Percentiles rank a stretch among this genome's conserved stretches.
Conservation (phyloP, 108 stramenopile genomes). For the Cyclotella baltica region DNA sequence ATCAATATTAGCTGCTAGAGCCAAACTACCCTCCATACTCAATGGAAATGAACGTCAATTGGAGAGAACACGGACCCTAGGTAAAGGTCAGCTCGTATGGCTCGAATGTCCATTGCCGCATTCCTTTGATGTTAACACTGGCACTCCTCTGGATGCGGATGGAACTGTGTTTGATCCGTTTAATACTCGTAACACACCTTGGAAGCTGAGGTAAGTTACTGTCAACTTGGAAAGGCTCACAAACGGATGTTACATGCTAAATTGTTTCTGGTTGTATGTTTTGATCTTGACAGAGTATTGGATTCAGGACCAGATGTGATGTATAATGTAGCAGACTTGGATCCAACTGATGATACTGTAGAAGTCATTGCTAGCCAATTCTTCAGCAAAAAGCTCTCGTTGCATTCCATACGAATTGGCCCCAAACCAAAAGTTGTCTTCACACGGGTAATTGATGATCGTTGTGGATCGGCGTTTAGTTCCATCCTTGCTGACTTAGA, state of each 20-base stretch:
- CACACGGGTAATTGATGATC: slow-evolving; percentile 77
- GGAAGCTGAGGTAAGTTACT: slow-evolving; percentile 68
- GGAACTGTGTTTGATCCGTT: slow-evolving; percentile 88
- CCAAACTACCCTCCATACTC: slow-evolving; percentile 57
- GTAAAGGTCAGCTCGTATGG: slow-evolving; percentile 83
- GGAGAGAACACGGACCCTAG: slow-evolving; percentile 23
- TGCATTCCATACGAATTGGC: slow-evolving; percentile 84
- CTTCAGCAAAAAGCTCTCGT: slow-evolving; percentile 78
- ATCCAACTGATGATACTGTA: slow-evolving; percentile 84
- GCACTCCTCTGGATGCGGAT: slow-evolving; percentile 80
- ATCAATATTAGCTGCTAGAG: slow-evolving; percentile 92
- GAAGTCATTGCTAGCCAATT: slow-evolving; percentile 95
- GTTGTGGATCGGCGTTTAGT: slow-evolving; percentile 91
- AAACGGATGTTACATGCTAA: neutral
- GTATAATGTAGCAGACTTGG: slow-evolving; percentile 94
- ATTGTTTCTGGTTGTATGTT: neutral
- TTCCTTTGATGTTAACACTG: slow-evolving; percentile 63
- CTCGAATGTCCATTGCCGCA: slow-evolving; percentile 84
- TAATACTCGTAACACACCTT: slow-evolving; percentile 72
- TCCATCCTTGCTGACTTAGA: slow-evolving; percentile 87
- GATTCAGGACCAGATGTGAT: slow-evolving; percentile 96
- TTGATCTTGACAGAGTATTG: slow-evolving; percentile 58
- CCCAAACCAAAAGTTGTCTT: slow-evolving; percentile 66
- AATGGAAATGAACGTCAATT: slow-evolving; percentile 28
- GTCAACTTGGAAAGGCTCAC: neutral